Evolutionary conservation across 2,329 filamentous ascomycete species (phyloP).

Genomic region (Teratosphaeria pseudoeucalypti): DNA sequence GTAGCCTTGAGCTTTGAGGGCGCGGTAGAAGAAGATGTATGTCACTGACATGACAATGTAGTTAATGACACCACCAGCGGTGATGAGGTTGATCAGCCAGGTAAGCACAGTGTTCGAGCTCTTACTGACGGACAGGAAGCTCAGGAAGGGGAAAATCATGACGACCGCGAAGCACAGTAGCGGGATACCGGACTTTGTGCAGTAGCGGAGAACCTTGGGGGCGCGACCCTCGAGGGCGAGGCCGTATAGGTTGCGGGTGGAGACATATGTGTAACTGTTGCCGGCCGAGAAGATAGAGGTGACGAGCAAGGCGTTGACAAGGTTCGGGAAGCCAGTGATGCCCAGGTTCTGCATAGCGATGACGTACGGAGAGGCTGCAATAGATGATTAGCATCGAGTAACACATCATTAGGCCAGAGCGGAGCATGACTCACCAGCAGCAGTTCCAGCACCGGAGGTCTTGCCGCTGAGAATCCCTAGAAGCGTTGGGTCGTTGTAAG

Average conservation of each 20-base stretch:
- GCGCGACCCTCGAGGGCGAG: conserved; percentile 45
- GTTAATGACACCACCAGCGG: conserved; percentile 35
- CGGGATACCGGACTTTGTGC: conserved; percentile 51
- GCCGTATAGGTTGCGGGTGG: conserved; percentile 43
- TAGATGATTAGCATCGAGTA: background rate
- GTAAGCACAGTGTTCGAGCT: conserved; percentile 21
- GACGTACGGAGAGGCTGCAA: conserved; percentile 23
- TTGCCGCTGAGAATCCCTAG: conserved; percentile 11
- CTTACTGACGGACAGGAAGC: conserved; percentile 25
- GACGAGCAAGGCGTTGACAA: conserved; percentile 31
- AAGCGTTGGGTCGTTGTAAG: conserved; percentile 25
- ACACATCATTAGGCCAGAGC: conserved; percentile 7
- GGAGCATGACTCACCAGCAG: conserved; percentile 14
- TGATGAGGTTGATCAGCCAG: conserved; percentile 45
- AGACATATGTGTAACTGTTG: conserved; percentile 47
- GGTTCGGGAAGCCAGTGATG: conserved; percentile 33
- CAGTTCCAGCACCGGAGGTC: conserved; percentile 3
- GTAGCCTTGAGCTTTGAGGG: conserved; percentile 41
- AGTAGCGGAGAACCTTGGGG: conserved; percentile 46
- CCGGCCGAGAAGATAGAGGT: conserved; percentile 47
- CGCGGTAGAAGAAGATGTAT: conserved; percentile 49
- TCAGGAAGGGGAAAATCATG: conserved; percentile 28
- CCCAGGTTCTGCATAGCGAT: conserved; percentile 32
- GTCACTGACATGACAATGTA: conserved; percentile 47
- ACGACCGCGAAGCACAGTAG: conserved; percentile 47